Evolutionary conservation across 768 basidiomycete genomes (phyloP).

Genomic region (Russula foetens): DNA sequence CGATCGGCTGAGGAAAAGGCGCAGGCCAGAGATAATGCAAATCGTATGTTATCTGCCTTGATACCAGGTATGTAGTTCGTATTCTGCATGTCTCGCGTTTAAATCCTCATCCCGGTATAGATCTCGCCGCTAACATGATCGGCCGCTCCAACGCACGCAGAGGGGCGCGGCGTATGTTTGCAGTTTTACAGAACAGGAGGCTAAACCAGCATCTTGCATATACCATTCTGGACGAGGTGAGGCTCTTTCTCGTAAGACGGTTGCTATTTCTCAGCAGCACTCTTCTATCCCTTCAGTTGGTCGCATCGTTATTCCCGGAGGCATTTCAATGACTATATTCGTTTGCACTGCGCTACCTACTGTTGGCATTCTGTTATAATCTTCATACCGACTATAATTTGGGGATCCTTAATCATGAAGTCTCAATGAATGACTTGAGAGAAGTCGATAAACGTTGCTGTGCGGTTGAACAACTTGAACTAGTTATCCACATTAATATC

Average conservation of each 20-base stretch:
- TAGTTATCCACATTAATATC: neutral
- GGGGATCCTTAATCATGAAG: neutral
- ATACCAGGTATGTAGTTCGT: slow-evolving; percentile 62
- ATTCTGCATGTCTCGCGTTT: neutral
- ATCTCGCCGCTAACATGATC: slow-evolving; percentile 95
- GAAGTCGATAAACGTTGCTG: neutral
- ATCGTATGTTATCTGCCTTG: slow-evolving; percentile 80
- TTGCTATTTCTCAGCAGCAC: neutral
- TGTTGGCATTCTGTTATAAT: neutral
- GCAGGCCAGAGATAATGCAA: slow-evolving; percentile 77
- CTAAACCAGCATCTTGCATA: slow-evolving; percentile 91
- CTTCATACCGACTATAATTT: neutral
- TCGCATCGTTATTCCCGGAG: slow-evolving; percentile 56
- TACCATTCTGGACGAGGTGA: slow-evolving; percentile 83
- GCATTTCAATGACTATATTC: slow-evolving; percentile 19
- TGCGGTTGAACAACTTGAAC: neutral
- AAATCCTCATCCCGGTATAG: slow-evolving; percentile 32
- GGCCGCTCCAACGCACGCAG: slow-evolving; percentile 93
- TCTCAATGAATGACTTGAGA: neutral
- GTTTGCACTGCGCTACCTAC: too few species aligned
- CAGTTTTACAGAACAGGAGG: slow-evolving; percentile 89
- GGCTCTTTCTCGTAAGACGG: slow-evolving; percentile 12
- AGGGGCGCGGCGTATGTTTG: slow-evolving; percentile 87
- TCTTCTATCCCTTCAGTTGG: slow-evolving; percentile 33
- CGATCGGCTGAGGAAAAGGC: slow-evolving; percentile 76